Conservation (phyloP, 495 filamentous ascomycete species). For the Talaromyces adpressus region DNA sequence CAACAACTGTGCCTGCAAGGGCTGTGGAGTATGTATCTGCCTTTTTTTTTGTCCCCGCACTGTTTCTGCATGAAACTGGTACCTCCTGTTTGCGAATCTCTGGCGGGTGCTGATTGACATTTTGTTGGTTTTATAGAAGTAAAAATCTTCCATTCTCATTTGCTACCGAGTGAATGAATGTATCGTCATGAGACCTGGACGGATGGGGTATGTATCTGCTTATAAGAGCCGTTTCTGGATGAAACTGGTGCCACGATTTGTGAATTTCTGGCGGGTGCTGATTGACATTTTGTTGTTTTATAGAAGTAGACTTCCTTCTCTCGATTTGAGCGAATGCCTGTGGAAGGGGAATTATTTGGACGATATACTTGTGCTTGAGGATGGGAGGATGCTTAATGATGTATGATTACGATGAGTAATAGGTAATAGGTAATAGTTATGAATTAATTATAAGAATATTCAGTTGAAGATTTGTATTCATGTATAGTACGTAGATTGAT, state of each 20-base stretch:
- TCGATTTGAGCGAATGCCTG: background rate
- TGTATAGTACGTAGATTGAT: too few relatives aligned
- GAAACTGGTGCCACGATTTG: slow-evolving; percentile 3
- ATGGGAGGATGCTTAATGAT: too few relatives aligned
- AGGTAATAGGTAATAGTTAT: too few relatives aligned
- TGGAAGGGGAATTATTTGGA: too few relatives aligned
- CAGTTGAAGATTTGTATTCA: too few relatives aligned
- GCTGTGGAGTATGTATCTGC: slow-evolving; percentile 36
- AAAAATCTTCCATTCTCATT: background rate
- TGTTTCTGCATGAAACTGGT: background rate
- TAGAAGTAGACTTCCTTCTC: background rate
- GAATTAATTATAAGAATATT: too few relatives aligned
- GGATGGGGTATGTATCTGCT: background rate
- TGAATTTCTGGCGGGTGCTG: slow-evolving; percentile 3
- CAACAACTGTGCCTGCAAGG: slow-evolving; percentile 35
- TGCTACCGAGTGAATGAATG: background rate
- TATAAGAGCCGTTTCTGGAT: background rate
- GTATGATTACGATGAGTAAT: too few relatives aligned
- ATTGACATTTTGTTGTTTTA: background rate
- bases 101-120: background rate
- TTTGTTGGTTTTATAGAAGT: background rate
- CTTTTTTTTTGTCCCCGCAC: background rate
- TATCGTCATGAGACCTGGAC: background rate
- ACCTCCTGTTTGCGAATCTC: background rate
- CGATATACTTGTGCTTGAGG: too few relatives aligned